Conservation (phyloP, 208 protist species). For the Wallacemonas rigidus region DNA sequence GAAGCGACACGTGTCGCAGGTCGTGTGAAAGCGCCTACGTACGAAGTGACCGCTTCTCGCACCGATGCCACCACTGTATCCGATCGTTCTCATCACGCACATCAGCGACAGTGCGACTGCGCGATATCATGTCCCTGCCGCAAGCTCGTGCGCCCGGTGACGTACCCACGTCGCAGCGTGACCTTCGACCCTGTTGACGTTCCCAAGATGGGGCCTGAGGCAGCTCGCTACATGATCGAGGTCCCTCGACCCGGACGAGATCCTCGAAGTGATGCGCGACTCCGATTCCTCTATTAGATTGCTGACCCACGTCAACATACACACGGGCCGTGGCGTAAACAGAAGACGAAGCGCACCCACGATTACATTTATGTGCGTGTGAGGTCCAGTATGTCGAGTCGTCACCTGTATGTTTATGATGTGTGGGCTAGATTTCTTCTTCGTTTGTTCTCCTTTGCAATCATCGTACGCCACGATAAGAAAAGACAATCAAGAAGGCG, state of each 20-base stretch:
- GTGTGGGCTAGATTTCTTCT: too few relatives aligned
- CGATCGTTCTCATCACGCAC: background rate
- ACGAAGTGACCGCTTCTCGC: too few relatives aligned
- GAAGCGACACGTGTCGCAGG: background rate
- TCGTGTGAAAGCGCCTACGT: background rate
- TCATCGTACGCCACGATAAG: too few relatives aligned
- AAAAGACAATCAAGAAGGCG: too few relatives aligned
- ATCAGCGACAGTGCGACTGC: constrained; percentile 19
- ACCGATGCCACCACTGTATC: background rate
- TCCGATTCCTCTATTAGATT: constrained; percentile 38
- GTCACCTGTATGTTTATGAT: too few relatives aligned
- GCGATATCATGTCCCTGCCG: constrained; percentile 24
- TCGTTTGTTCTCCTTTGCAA: too few relatives aligned
- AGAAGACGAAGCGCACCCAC: too few relatives aligned
- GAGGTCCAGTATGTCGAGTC: too few relatives aligned
- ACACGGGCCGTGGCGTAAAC: too few relatives aligned
- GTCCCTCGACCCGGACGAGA: constrained; percentile 15
- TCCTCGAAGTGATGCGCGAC: constrained; percentile 15
- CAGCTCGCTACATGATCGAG: constrained; percentile 39
- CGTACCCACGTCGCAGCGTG: background rate
- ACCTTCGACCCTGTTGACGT: constrained; percentile 47
- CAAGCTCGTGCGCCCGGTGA: constrained; percentile 5
- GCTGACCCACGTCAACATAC: background rate
- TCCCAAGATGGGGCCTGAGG: constrained; percentile 48
- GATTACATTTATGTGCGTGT: too few relatives aligned